Evolutionary conservation across 192 early-diverging fungal species (phyloP), one percentile per base, ranked within the genome.

Genomic region (Hyaloraphidium curvatum): DNA sequence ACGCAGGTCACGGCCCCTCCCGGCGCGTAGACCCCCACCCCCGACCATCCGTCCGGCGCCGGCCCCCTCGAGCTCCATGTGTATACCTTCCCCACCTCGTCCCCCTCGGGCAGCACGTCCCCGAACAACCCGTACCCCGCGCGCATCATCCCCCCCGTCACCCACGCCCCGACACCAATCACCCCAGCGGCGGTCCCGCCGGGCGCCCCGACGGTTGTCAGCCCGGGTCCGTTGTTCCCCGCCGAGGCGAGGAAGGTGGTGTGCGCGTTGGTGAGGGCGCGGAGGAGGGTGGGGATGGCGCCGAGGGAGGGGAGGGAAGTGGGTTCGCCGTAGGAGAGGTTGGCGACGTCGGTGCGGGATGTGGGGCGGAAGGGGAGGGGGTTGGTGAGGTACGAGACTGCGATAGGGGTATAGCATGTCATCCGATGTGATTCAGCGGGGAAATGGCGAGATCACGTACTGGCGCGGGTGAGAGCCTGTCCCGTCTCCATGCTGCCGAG

Each of bases 21-120:
- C 21, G 92, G 90, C n/a, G 67, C 70, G 35, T 62, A 73, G 17
- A 70, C 31, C 29, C 61, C 61, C 33, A 61, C 55, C 5, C 37
- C 31, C 29, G 14, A 17, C 27, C 1, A 55, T 7, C 94, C 94
- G 61, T 95, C 91, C 17, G 70, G 30, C 16, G 82, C 69, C 13
- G 94, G 94, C 5, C 91, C 91, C 40, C 85, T 75, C 30, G 83
- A 86, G 54, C 78, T 75, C 88, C 89, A 98, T 0, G 86, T 93
- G 70, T 79, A 89, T n/a, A n/a, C n/a, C n/a, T n/a, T n/a, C n/a
- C n/a, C n/a, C n/a, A n/a, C n/a, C n/a, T n/a, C n/a, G n/a, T n/a
- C n/a, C n/a, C n/a, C n/a, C n/a, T n/a, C n/a, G n/a, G n/a, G n/a
- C n/a, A n/a, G n/a, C n/a, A n/a, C n/a, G n/a, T n/a, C n/a, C n/a